Conservation (phyloP, 768 basidiomycete genomes). For the Wakefieldia striispora region DNA sequence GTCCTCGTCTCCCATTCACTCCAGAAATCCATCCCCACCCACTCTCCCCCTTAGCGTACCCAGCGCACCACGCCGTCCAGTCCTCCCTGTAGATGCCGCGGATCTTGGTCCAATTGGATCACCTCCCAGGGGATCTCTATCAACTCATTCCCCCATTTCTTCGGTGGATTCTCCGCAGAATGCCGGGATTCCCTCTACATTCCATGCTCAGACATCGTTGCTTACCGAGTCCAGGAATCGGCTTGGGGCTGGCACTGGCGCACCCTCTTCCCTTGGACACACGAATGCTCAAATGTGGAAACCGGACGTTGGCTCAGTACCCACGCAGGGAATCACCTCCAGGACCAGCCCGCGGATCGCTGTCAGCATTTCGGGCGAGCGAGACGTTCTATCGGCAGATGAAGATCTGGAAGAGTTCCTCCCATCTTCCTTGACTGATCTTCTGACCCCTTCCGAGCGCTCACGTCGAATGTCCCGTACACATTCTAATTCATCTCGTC, state of each 20-base stretch:
- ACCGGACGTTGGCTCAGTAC: slow-evolving; percentile 23
- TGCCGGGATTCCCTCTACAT: slow-evolving; percentile 58
- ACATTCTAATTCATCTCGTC: slow-evolving; percentile 43
- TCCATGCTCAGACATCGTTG: slow-evolving; percentile 65
- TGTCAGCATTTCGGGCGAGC: slow-evolving; percentile 36
- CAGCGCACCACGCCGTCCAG: slow-evolving; percentile 47
- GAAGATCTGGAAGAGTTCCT: slow-evolving; percentile 88
- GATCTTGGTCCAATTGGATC: slow-evolving; percentile 87
- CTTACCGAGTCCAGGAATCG: slow-evolving; percentile 39
- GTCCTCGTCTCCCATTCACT: slow-evolving; percentile 10
- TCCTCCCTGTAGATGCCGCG: slow-evolving; percentile 35
- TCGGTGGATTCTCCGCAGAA: slow-evolving; percentile 37
- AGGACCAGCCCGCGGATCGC: slow-evolving; percentile 12
- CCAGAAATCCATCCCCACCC: slow-evolving; percentile 40
- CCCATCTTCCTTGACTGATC: slow-evolving; percentile 83
- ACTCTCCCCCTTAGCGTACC: slow-evolving; percentile 53
- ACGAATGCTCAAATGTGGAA: slow-evolving; percentile 27
- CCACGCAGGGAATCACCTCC: slow-evolving; percentile 13
- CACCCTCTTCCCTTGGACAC: slow-evolving; percentile 62
- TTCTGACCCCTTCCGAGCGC: slow-evolving; percentile 86
- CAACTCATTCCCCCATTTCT: slow-evolving; percentile 54
- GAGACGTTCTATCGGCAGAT: slow-evolving; percentile 44
- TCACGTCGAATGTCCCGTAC: slow-evolving; percentile 78
- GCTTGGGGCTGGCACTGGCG: slow-evolving; percentile 35
- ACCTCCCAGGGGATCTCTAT: slow-evolving; percentile 52